Evolutionary conservation across 495 filamentous ascomycete genomes (phyloP).

Genomic region (Penicillium psychrofluorescens): DNA sequence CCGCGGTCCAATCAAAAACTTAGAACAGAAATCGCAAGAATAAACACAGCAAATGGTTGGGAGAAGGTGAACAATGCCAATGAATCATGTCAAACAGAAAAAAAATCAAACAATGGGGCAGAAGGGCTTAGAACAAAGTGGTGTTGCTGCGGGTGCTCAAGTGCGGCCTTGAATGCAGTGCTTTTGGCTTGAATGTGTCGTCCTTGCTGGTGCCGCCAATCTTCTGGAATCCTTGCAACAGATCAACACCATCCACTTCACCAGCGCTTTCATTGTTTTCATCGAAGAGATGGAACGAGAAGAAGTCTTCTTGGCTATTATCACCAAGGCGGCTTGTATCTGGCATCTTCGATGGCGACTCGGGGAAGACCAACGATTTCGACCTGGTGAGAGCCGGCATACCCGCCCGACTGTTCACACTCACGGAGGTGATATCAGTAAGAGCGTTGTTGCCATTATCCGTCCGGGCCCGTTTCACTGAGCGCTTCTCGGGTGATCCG

Average conservation of each 20-base stretch:
- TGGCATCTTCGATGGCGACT: conserved; percentile 39
- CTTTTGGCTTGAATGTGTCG: conserved; percentile 17
- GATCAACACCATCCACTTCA: conserved; percentile 68
- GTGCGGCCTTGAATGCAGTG: conserved; percentile 29
- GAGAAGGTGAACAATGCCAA: conserved; percentile 1
- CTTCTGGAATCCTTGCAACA: conserved; percentile 83
- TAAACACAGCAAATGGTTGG: conserved; percentile 2
- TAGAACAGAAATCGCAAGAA: conserved; percentile 9
- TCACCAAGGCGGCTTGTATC: conserved; percentile 51
- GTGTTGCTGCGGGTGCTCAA: conserved; percentile 35
- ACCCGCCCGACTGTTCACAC: conserved; percentile 41
- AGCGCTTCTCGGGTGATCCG: conserved; percentile 72
- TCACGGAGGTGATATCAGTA: conserved; percentile 53
- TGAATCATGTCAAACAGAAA: conserved; percentile 1
- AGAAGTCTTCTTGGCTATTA: conserved; percentile 53
- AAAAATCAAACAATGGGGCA: background rate
- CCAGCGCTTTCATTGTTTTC: conserved; percentile 43
- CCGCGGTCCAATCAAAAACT: conserved; percentile 9
- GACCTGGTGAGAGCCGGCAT: conserved; percentile 27
- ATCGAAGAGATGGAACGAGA: conserved; percentile 51
- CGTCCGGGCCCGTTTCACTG: conserved; percentile 53
- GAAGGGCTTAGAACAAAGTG: conserved; percentile 30
- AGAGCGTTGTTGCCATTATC: conserved; percentile 49
- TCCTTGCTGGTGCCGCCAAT: conserved; percentile 56
- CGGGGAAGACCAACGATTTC: conserved; percentile 39